Evolutionary conservation across 192 early-diverging fungal genomes (phyloP), one percentile per base, ranked within the genome.

Genomic region (Coemansia sp.): DNA sequence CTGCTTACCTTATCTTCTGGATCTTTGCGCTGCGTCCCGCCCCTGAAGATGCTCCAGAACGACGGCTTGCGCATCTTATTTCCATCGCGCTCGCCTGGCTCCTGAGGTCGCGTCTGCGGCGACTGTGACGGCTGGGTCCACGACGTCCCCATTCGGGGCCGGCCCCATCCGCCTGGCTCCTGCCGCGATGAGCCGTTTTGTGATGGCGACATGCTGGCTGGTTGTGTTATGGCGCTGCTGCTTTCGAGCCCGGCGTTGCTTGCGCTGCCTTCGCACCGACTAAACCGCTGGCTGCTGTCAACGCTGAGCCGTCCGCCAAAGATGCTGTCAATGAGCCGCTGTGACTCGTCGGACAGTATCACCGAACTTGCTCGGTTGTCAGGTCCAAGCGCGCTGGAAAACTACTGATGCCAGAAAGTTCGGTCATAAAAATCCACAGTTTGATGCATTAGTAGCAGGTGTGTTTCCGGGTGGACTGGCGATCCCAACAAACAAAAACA

Each of bases 11-110:
- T 75, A 54, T 80, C 78, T 12, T 74, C 78, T 38, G 59, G 51
- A 14, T 80, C 78, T 39, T 74, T 80, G 65, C 72, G 72, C 65
- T 62, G 60, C 55, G 68, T 63, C 14, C 71, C 66, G 52, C 72
- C 72, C 9, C 78, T 53, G 57, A 80, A 80, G 14, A 80, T 80
- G 62, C 72, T 75, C 78, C 78, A 80, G 50, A 80, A 80, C 62
- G 78, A 80, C 50, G 78, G 78, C 62, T 80, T 80, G 72, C 78
- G 78, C 78, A 80, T 80, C 53, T 75, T 80, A 66, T 49, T 62
- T n/a, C 69, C 77, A 54, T 80, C 76, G 35, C 76, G 76, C 64
- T 79, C 76, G 62, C 41, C 23, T 24, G 62, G 68, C 48, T 70
- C 68, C 37, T 58, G 57, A 25, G 62, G 12, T 3, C 63, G 63